These are phyloP conservation scores for Malassezia vespertilionis DNA, from an alignment of 1,284 basidiomycete genomes.

Conservation along the genomic window DNA sequence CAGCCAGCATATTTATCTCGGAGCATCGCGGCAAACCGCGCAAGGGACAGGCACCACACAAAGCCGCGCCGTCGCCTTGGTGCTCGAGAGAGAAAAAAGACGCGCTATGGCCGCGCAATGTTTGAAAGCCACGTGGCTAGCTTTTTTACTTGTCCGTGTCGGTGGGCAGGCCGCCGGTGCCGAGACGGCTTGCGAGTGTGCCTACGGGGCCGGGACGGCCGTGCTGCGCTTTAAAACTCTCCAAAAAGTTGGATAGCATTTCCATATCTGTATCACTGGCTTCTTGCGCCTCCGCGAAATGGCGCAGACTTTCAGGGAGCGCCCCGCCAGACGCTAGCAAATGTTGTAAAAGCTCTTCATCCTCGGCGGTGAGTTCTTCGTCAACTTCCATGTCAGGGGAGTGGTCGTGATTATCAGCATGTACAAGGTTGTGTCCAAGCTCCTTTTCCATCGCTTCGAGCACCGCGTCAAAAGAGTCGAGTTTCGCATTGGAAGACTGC, in stretches of 20 bases:
- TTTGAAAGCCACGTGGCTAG: constrained; percentile 7
- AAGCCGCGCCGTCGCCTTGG: constrained; percentile 17
- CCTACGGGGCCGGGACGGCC: constrained; percentile 28
- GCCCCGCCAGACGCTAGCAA: constrained; percentile 10
- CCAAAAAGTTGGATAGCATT: constrained; percentile 12
- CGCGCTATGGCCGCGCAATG: background rate
- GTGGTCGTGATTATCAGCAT: background rate
- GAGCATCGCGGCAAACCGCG: constrained; percentile 4
- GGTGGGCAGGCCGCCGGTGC: constrained; percentile 36
- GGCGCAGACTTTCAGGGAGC: constrained; percentile 13
- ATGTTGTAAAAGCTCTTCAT: constrained; percentile 14
- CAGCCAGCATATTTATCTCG: constrained; percentile 12
- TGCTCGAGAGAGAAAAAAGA: constrained; percentile 1
- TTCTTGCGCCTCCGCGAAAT: constrained; percentile 1
- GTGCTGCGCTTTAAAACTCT: constrained; percentile 14
- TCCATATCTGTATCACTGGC: background rate
- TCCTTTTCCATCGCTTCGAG: constrained; percentile 16
- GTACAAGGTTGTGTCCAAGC: too few relatives aligned
- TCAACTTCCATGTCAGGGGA: background rate
- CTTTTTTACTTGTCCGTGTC: constrained; percentile 17
- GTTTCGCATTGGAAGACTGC: background rate
- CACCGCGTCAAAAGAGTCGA: constrained; percentile 12
- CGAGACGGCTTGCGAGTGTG: constrained; percentile 47
- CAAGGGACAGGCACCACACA: constrained; percentile 15
- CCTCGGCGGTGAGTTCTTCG: constrained; percentile 10